Percentiles rank a stretch among this genome's conserved stretches.
Evolutionary conservation across 495 filamentous ascomycete species (phyloP).

Genomic region (Haplographium delicatum): DNA sequence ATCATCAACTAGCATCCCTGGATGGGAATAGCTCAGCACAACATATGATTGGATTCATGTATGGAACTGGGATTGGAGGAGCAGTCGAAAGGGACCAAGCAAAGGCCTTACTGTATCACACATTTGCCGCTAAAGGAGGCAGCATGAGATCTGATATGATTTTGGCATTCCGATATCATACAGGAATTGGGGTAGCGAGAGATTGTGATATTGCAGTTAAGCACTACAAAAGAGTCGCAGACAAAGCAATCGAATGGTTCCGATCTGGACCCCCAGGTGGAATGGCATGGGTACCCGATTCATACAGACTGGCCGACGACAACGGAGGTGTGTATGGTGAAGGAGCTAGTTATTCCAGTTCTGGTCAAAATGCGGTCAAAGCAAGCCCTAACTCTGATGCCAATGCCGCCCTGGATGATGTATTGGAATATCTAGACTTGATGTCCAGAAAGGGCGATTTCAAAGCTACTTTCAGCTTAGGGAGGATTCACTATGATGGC

Average conservation of each 20-base stretch:
- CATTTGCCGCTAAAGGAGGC: constrained; percentile 82
- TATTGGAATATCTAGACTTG: constrained; percentile 90
- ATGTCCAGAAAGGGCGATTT: constrained; percentile 92
- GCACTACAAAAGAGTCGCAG: constrained; percentile 90
- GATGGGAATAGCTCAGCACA: constrained; percentile 88
- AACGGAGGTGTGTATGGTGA: constrained; percentile 91
- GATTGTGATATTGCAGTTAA: constrained; percentile 80
- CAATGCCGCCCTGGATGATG: constrained; percentile 82
- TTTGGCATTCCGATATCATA: constrained; percentile 77
- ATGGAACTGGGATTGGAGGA: constrained; percentile 84
- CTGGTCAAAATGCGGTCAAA: constrained; percentile 77
- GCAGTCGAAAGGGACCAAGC: constrained; percentile 85
- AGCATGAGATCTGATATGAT: constrained; percentile 91
- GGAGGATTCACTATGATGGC: constrained; percentile 86
- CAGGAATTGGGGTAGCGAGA: constrained; percentile 77
- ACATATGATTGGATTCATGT: constrained; percentile 94
- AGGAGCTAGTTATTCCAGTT: constrained; percentile 85
- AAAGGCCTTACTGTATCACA: constrained; percentile 88
- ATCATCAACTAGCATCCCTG: constrained; percentile 67
- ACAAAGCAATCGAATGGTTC: constrained; percentile 84
- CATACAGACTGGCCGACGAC: constrained; percentile 81
- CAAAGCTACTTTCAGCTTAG: constrained; percentile 85
- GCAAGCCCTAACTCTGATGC: constrained; percentile 63
- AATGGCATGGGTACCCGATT: constrained; percentile 64
- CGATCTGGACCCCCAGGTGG: constrained; percentile 90